phyloP scores from a whole-genome alignment of 2,329 filamentous ascomycete species.

The Coccinonectria pachysandricola region DNA sequence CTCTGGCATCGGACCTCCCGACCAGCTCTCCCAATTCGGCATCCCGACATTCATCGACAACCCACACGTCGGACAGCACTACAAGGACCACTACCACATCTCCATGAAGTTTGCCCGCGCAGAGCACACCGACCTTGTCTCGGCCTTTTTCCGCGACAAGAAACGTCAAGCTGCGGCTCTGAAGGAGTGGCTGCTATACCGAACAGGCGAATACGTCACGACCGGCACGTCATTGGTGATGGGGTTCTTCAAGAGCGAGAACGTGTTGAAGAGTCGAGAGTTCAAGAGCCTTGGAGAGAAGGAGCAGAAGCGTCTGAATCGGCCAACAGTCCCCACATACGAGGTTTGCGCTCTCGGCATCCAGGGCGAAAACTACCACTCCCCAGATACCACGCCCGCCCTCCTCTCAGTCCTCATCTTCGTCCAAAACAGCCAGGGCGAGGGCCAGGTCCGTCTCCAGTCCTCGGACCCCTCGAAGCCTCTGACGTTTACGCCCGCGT shows the following conservation, averaged over 20 bases:
- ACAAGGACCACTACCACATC: slow-evolving; percentile 9
- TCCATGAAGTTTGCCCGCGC: slow-evolving; percentile 8
- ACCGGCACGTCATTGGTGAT: slow-evolving; percentile 8
- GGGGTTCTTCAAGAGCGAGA: slow-evolving; percentile 11
- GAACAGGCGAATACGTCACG: slow-evolving; percentile 7
- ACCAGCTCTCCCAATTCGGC: background rate
- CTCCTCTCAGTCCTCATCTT: slow-evolving; percentile 8
- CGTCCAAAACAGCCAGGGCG: slow-evolving; percentile 7
- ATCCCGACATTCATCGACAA: background rate
- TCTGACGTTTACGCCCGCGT: slow-evolving; percentile 6
- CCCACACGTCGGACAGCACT: slow-evolving; percentile 1
- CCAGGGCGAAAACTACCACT: slow-evolving; percentile 6
- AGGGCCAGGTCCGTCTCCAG: slow-evolving; percentile 4
- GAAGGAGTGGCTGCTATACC: slow-evolving; percentile 8
- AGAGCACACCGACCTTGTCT: slow-evolving; percentile 4
- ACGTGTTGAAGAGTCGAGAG: slow-evolving; percentile 4
- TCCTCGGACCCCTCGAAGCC: slow-evolving; percentile 6
- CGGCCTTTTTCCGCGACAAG: slow-evolving; percentile 8
- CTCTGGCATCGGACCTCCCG: slow-evolving; percentile 6
- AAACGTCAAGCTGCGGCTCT: slow-evolving; percentile 6
- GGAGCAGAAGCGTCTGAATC: slow-evolving; percentile 3
- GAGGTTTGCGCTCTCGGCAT: slow-evolving; percentile 7
- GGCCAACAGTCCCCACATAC: slow-evolving; percentile 7
- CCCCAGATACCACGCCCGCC: slow-evolving; percentile 5
- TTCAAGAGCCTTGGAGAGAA: slow-evolving; percentile 1